Evolutionary conservation across 345 rosid species (phyloP).

Genomic region (Lumnitzera littorea): DNA sequence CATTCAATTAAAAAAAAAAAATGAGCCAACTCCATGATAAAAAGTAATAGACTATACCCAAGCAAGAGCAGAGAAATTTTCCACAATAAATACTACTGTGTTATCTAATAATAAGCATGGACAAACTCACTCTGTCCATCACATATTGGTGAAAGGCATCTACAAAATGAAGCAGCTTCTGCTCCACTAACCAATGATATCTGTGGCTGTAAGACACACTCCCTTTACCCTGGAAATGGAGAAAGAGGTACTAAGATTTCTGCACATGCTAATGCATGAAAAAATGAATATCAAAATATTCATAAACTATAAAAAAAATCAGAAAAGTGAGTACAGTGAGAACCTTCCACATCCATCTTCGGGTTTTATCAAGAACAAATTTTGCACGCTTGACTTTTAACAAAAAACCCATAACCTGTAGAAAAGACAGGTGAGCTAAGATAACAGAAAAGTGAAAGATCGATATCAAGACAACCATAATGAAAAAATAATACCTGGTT

Average conservation of each 20-base stretch:
- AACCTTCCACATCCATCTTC: slow-evolving; percentile 99
- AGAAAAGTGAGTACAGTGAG: slow-evolving; percentile 2
- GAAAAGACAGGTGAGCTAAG: slow-evolving; percentile 17
- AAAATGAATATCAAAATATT: not conserved
- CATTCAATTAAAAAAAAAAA: not conserved
- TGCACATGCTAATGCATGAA: not conserved
- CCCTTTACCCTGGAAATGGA: slow-evolving; percentile 59
- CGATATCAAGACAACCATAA: not conserved
- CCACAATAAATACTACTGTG: not conserved
- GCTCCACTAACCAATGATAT: slow-evolving; percentile 89
- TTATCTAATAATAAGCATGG: not conserved
- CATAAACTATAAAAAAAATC: not conserved
- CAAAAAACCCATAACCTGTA: slow-evolving; percentile 88
- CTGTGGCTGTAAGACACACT: slow-evolving; percentile 44
- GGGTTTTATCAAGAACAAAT: slow-evolving; percentile 90
- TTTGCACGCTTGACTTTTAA: slow-evolving; percentile 97
- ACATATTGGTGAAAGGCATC: slow-evolving; percentile 99
- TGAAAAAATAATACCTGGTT: slow-evolving; percentile 58
- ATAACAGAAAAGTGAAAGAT: slow-evolving; percentile 10
- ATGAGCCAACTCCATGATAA: not conserved
- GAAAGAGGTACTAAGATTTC: not conserved
- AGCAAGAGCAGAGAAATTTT: slow-evolving; percentile 1
- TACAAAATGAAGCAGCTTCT: slow-evolving; percentile 96
- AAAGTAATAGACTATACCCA: not conserved
- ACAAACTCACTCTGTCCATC: slow-evolving; percentile 88